Conservation (phyloP, 2,329 filamentous ascomycete genomes). For the Elsinoe australis region DNA sequence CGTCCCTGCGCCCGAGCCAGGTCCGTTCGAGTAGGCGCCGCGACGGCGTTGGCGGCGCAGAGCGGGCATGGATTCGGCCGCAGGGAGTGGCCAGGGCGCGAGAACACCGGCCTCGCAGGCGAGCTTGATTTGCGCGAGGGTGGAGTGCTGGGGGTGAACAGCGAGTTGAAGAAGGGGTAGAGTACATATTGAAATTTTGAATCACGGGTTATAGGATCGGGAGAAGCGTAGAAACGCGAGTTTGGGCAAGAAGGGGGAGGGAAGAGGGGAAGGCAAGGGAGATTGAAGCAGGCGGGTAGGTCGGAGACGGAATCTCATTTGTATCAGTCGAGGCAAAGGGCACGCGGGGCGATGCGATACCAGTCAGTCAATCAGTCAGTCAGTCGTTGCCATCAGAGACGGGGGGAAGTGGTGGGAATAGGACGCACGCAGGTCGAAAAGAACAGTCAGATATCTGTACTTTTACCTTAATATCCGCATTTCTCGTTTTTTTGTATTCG, state of each 20-base stretch:
- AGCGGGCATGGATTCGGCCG: not conserved
- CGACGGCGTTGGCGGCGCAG: not conserved
- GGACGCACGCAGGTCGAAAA: too few species aligned
- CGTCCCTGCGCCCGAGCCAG: not conserved
- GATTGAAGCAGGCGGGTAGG: not conserved
- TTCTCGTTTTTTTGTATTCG: too few species aligned
- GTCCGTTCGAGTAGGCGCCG: constrained; percentile 5
- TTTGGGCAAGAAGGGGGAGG: too few species aligned
- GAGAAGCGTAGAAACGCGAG: not conserved
- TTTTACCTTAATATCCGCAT: too few species aligned
- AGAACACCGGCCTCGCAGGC: too few species aligned
- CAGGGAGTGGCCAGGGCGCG: too few species aligned
- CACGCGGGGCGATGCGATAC: too few species aligned
- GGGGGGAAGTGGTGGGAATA: too few species aligned
- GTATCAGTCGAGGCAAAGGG: too few species aligned
- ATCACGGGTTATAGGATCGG: not conserved
- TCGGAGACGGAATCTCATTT: too few species aligned
- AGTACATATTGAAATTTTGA: constrained; percentile 7
- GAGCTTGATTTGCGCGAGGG: constrained; percentile 8
- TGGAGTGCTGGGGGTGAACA: constrained; percentile 8
- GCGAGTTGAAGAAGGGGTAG: not conserved
- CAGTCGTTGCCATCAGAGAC: not conserved
- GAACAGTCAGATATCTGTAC: too few species aligned
- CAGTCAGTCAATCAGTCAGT: not conserved
- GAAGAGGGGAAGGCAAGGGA: not conserved